Evolutionary conservation across 192 early-diverging fungal genomes (phyloP).

Genomic region (Coemansia sp.): DNA sequence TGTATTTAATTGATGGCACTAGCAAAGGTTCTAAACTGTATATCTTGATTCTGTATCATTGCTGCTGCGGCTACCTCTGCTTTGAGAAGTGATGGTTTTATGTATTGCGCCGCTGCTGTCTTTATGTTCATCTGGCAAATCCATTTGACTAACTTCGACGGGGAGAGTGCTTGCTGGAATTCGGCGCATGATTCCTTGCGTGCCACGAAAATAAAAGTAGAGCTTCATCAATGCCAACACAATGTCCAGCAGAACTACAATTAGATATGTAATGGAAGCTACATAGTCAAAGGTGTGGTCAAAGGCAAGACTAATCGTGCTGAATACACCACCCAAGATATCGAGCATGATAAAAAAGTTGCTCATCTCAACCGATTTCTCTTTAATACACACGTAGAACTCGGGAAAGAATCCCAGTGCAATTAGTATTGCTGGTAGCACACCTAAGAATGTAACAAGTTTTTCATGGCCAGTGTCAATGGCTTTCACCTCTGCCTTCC

Average conservation of each 20-base stretch:
- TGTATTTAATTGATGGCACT: neutral
- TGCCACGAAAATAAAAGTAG: constrained; percentile 33
- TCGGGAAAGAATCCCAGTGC: constrained; percentile 51
- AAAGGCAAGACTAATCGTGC: constrained; percentile 49
- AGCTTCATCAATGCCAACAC: constrained; percentile 46
- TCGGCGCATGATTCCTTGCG: constrained; percentile 20
- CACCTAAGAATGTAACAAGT: constrained; percentile 36
- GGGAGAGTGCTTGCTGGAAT: neutral
- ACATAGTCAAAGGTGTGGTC: constrained; percentile 53
- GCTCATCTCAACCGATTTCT: constrained; percentile 50
- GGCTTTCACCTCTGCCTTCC: constrained; percentile 36
- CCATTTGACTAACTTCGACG: neutral
- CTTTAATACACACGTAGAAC: constrained; percentile 50
- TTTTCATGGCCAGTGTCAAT: constrained; percentile 19
- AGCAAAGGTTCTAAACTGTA: neutral
- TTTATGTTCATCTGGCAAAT: neutral
- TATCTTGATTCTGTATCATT: neutral
- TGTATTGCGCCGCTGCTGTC: neutral
- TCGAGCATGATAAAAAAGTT: constrained; percentile 49
- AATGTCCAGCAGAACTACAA: constrained; percentile 47
- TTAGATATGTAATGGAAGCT: constrained; percentile 49
- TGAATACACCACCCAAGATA: constrained; percentile 43
- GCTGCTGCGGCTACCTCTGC: neutral
- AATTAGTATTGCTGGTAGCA: constrained; percentile 47
- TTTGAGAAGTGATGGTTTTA: neutral